Percentiles rank a stretch among this genome's conserved stretches.
phyloP scores from a whole-genome alignment of 371 early-diverging fungal genomes.

The Funneliformis caledonium region DNA sequence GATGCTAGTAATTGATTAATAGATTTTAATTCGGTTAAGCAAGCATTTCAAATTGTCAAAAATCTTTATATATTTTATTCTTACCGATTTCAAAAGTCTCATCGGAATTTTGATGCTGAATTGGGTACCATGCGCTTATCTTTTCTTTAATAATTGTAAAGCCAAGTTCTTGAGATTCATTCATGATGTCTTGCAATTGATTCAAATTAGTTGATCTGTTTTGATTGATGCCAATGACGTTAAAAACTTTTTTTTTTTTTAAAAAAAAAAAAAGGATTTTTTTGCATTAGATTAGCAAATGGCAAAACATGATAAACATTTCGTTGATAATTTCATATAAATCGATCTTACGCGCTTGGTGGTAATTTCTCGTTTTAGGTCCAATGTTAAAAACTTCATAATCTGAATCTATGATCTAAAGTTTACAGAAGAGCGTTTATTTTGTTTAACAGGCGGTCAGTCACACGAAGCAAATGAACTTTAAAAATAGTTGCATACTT shows the following conservation, averaged over 20 bases:
- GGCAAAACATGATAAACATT: no score
- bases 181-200: slow-evolving; percentile 7
- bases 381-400: background rate
- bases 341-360: background rate
- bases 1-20: background rate
- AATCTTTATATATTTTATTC: background rate
- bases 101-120: background rate
- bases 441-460: slow-evolving; percentile 47
- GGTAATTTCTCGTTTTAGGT: background rate
- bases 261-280: background rate
- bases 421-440: background rate
- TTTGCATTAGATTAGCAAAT: no score
- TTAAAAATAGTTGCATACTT: slow-evolving; percentile 24
- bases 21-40: background rate
- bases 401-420: background rate
- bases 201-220: background rate
- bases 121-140: slow-evolving; percentile 1
- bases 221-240: background rate
- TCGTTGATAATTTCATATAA: background rate
- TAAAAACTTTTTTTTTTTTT: background rate
- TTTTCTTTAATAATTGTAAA: background rate
- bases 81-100: background rate
- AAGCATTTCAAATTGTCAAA: background rate
- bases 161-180: background rate
- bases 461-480: background rate